phyloP scores from a whole-genome alignment of 2,329 filamentous ascomycete genomes.

The Bertia moriformis region DNA sequence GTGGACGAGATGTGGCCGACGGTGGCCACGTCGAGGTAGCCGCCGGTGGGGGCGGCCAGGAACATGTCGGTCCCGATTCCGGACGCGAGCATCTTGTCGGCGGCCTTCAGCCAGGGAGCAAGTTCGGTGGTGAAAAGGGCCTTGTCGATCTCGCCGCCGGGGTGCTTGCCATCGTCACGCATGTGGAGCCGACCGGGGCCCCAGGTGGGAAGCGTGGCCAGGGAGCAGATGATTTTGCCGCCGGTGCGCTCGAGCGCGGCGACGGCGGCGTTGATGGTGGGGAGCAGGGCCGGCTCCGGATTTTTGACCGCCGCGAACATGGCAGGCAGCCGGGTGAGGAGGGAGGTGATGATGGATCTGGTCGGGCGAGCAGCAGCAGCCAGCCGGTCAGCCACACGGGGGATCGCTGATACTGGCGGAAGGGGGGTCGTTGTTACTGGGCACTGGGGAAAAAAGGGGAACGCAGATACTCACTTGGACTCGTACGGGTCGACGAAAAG shows the following conservation, averaged over 20 bases:
- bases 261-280: slow-evolving; percentile 69
- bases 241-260: slow-evolving; percentile 75
- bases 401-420: no score
- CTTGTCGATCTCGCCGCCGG: slow-evolving; percentile 78
- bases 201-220: slow-evolving; percentile 79
- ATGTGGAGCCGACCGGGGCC: slow-evolving; percentile 75
- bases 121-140: slow-evolving; percentile 86
- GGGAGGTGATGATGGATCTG: slow-evolving; percentile 65
- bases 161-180: slow-evolving; percentile 75
- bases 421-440: no score
- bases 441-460: slow-evolving; percentile 2
- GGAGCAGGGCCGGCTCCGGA: slow-evolving; percentile 75
- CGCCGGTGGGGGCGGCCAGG: slow-evolving; percentile 75
- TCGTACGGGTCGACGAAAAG: slow-evolving; percentile 94
- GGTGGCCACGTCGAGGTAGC: slow-evolving; percentile 84
- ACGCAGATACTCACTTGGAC: slow-evolving; percentile 45
- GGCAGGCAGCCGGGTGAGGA: slow-evolving; percentile 68
- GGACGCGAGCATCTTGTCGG: slow-evolving; percentile 72
- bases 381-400: no score
- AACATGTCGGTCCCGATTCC: slow-evolving; percentile 91
- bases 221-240: slow-evolving; percentile 82
- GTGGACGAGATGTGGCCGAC: slow-evolving; percentile 75
- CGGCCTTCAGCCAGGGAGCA: slow-evolving; percentile 70
- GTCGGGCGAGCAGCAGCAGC: no score
- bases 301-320: slow-evolving; percentile 83